phyloP scores from a whole-genome alignment of 2,329 filamentous ascomycete species.

The Aspergillus caelatus region DNA sequence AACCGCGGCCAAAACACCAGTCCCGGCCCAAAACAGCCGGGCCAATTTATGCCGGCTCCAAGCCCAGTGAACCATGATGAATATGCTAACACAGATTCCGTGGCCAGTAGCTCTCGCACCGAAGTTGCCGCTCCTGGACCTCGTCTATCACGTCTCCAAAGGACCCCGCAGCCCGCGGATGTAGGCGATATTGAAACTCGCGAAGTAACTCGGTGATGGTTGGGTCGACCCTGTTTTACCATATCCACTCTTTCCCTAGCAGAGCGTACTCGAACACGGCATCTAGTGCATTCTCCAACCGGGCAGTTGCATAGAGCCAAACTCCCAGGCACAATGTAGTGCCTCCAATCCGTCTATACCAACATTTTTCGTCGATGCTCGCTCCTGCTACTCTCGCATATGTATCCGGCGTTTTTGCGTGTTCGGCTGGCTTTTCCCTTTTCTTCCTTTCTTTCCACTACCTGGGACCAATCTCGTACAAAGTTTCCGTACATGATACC shows the following conservation, averaged over 20 bases:
- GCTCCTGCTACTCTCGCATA: slow-evolving; percentile 18
- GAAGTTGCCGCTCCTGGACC: slow-evolving; percentile 23
- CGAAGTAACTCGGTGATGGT: slow-evolving; percentile 25
- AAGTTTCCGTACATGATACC: neutral
- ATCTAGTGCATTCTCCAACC: neutral
- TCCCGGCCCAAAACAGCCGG: slow-evolving; percentile 17
- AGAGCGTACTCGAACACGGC: neutral
- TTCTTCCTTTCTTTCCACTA: neutral
- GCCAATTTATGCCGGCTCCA: slow-evolving; percentile 18
- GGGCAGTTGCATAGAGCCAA: neutral
- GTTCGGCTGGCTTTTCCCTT: slow-evolving; percentile 9
- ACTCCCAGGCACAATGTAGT: neutral
- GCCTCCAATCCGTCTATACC: neutral
- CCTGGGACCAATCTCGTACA: neutral
- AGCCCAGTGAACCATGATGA: slow-evolving; percentile 13
- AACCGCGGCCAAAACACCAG: slow-evolving; percentile 21
- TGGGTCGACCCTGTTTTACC: neutral
- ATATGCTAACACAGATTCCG: slow-evolving; percentile 23
- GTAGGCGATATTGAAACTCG: slow-evolving; percentile 28
- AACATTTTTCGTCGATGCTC: neutral
- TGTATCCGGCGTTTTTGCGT: slow-evolving; percentile 21
- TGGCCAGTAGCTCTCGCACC: slow-evolving; percentile 34
- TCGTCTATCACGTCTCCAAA: slow-evolving; percentile 28
- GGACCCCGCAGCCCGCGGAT: slow-evolving; percentile 17
- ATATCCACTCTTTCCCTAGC: neutral